Evolutionary conservation across 192 early-diverging fungal genomes (phyloP).

Genomic region (Podila verticillata): DNA sequence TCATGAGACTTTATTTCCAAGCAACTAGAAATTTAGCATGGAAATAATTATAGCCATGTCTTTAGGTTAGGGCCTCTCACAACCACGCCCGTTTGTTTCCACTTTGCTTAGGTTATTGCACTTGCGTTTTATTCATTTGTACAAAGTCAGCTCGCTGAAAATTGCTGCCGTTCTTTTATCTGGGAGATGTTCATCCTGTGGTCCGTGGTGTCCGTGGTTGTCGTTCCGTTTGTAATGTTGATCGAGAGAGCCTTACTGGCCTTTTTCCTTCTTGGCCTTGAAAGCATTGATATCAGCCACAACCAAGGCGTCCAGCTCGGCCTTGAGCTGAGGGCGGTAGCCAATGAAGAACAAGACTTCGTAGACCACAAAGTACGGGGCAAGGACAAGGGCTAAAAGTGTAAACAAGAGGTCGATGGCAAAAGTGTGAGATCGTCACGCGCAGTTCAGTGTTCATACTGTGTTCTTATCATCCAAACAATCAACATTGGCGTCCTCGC

Average conservation of each 20-base stretch:
- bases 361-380: slow-evolving; percentile 93
- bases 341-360: slow-evolving; percentile 86
- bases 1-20: not conserved
- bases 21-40: not conserved
- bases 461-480: not conserved
- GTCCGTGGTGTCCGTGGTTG: not conserved
- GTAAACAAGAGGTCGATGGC: not conserved
- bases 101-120: not conserved
- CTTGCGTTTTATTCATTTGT: not conserved
- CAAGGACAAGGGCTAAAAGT: slow-evolving; percentile 81
- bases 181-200: too few relatives aligned
- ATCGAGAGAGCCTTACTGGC: not conserved
- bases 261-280: slow-evolving; percentile 47
- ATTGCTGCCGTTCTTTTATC: too few relatives aligned
- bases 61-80: too few relatives aligned
- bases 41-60: too few relatives aligned
- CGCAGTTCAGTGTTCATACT: not conserved
- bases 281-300: slow-evolving; percentile 63
- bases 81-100: too few relatives aligned
- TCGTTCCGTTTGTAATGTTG: not conserved
- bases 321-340: slow-evolving; percentile 76
- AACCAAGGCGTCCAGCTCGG: slow-evolving; percentile 68
- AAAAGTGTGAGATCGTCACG: not conserved
- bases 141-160: too few relatives aligned
- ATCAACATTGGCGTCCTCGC: not conserved